Evolutionary conservation across 176 grass and related monocot species (phyloP).

Genomic region (Triticum timopheevii): DNA sequence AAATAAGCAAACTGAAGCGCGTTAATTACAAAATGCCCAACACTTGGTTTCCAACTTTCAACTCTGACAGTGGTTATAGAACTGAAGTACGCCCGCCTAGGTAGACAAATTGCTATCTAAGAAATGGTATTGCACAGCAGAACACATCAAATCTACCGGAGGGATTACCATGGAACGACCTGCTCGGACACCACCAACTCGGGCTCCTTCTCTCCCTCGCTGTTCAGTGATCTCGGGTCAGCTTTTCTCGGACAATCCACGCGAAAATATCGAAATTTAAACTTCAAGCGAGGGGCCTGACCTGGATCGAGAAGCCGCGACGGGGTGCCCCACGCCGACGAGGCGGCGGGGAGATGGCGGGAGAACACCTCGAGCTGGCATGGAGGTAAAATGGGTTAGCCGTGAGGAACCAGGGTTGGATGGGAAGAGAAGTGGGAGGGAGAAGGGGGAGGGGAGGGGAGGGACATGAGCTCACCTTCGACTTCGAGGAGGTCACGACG

Average conservation of each 20-base stretch:
- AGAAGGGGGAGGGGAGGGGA: neutral
- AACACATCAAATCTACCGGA: neutral
- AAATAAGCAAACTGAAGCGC: neutral
- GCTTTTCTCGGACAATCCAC: neutral
- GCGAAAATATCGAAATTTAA: neutral
- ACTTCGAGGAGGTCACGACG: conserved; percentile 10
- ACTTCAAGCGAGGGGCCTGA: neutral
- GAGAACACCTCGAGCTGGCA: conserved; percentile 50
- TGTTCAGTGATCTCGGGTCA: conserved; percentile 25
- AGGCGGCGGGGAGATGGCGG: conserved; percentile 37
- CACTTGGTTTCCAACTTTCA: neutral
- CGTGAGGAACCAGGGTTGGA: neutral
- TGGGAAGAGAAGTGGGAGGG: neutral
- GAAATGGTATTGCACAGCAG: neutral
- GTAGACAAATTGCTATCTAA: neutral
- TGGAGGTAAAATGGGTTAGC: conserved; percentile 7
- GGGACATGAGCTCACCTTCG: conserved; percentile 32
- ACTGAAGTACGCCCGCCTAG: neutral
- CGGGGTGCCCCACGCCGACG: conserved; percentile 24
- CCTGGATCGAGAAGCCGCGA: conserved; percentile 31
- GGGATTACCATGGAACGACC: conserved; percentile 58
- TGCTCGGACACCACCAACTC: conserved; percentile 54
- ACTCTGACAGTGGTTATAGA: neutral
- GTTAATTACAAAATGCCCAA: neutral
- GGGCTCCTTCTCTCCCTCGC: conserved; percentile 40